phyloP scores from a whole-genome alignment of 1,139 yeast species.

The Lodderomyces pseudojiufengensis region DNA sequence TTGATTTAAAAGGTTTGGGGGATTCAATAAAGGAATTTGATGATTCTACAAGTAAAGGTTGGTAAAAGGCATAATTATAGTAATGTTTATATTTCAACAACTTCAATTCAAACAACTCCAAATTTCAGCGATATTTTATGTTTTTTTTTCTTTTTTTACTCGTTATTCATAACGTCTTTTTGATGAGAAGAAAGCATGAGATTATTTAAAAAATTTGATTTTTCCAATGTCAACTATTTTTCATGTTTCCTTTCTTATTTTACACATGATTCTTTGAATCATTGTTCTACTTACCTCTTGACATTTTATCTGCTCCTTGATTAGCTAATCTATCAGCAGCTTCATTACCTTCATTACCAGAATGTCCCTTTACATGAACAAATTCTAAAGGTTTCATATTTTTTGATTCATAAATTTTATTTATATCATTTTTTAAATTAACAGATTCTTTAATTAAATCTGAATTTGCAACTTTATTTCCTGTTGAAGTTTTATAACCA shows the following conservation, averaged over 20 bases:
- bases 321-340: conserved; percentile 75
- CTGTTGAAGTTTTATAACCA: conserved; percentile 47
- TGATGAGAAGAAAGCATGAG: no score
- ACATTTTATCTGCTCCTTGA: conserved; percentile 46
- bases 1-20: conserved; percentile 31
- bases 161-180: no score
- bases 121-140: no score
- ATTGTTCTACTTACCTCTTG: no score
- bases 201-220: no score
- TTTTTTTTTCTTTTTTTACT: no score
- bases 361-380: conserved; percentile 70
- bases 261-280: no score
- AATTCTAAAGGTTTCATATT: conserved; percentile 37
- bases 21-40: conserved; percentile 43
- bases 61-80: no score
- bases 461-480: conserved; percentile 46
- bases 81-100: no score
- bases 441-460: conserved; percentile 43
- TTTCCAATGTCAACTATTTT: no score
- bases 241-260: no score
- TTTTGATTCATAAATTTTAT: conserved; percentile 19
- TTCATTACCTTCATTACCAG: conserved; percentile 68
- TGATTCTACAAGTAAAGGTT: conserved; percentile 33
- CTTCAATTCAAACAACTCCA: no score
- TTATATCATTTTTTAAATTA: conserved; percentile 25